Base-by-base conservation (phyloP, 495 filamentous ascomycete species). In the Penicillium dipodomyicola region DNA sequence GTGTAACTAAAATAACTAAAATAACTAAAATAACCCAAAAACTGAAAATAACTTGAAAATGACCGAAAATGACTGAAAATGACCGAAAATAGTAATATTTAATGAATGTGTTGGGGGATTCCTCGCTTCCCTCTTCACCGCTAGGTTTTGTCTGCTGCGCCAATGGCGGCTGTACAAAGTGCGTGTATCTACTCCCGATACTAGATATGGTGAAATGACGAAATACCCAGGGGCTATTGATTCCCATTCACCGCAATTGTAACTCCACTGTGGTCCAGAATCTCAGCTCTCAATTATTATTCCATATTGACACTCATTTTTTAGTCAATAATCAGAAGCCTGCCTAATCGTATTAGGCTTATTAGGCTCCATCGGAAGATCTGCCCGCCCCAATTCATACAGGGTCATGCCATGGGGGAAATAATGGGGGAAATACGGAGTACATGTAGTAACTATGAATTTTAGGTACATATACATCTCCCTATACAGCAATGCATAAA, bases 211-310 rank as follows among this genome's bases (percentile, higher is more conserved):
- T 27, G 7, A 29, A 8, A 29, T 29, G 27, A 29, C 27, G 27
- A 22, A 10, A 19, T 15, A 40, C 27, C 25, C 9, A 43, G 51
- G 44, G 43, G 53, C 10, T 19, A 27, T 41, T 40, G 14, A 39
- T 33, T 33, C 30, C 29, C 29, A 12, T 33, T 33, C 54, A 56
- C 54, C 54, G 54, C 45, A 42, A 54, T 20, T 49, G 39, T 27
- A 54, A 46, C 52, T 49, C 54, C 54, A 56, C 54, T 27, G 22
- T 41, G 45, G 44, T 56, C 53, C 53, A 56, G 44, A 56, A 48
- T 49, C 44, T 20, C 3, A 30, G 17, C 27, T 52, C 50, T 43
- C 25, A 32, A 52, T 52, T 43, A 52, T 49, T 49, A 14, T 33
- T 33, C 10, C 4, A 14, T 27, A 40, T 37, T 43, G 25, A 37